Percentiles rank a stretch among this genome's conserved stretches.
phyloP scores from a whole-genome alignment of 805 yeast genomes.

The Monosporozyma unispora region DNA sequence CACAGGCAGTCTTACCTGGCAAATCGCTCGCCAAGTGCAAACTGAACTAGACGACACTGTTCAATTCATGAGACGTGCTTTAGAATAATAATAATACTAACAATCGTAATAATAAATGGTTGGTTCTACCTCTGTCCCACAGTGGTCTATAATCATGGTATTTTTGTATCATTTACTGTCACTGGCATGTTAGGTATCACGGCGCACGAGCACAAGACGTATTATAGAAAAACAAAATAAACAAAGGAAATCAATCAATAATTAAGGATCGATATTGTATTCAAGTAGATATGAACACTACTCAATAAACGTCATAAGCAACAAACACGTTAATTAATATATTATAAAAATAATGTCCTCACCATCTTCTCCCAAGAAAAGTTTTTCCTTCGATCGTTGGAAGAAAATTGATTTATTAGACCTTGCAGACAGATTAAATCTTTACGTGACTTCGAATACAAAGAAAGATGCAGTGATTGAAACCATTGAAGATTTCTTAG shows the following conservation, averaged over 20 bases:
- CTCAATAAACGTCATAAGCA: too few species aligned
- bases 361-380: background rate
- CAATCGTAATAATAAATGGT: too few species aligned
- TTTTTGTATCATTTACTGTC: too few species aligned
- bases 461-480: slow-evolving; percentile 16
- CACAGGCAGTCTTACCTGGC: slow-evolving; percentile 20
- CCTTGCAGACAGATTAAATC: slow-evolving; percentile 18
- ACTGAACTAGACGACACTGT: slow-evolving; percentile 28
- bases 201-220: background rate
- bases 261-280: background rate
- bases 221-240: background rate
- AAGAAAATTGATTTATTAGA: slow-evolving; percentile 24
- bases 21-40: slow-evolving; percentile 22
- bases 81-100: too few species aligned
- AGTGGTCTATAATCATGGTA: too few species aligned
- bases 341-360: slow-evolving; percentile 1
- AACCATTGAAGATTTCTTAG: slow-evolving; percentile 14
- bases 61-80: slow-evolving; percentile 29
- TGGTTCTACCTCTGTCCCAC: too few species aligned
- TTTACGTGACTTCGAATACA: slow-evolving; percentile 11
- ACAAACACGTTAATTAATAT: too few species aligned
- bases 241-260: background rate
- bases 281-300: too few species aligned
- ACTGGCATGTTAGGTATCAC: background rate
- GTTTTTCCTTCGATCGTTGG: slow-evolving; percentile 18